Conservation (phyloP, 2,329 filamentous ascomycete genomes). For the Cercospora nicotianae region DNA sequence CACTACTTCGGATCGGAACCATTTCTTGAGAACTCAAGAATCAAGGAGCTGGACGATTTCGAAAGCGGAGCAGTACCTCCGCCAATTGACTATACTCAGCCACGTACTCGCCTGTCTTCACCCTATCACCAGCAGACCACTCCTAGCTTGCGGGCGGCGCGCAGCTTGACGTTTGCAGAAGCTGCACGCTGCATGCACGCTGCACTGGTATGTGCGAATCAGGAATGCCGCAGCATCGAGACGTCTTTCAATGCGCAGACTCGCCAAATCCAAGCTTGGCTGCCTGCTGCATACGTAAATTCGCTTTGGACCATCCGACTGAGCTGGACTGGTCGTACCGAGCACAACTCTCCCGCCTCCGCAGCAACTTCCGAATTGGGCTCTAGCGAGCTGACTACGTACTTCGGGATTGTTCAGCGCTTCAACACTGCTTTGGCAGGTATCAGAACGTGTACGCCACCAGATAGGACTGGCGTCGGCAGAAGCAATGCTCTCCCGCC, state of each 20-base stretch:
- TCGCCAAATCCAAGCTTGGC: slow-evolving; percentile 16
- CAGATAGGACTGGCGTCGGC: slow-evolving; percentile 2
- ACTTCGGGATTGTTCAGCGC: slow-evolving; percentile 13
- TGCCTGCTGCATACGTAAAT: slow-evolving; percentile 18
- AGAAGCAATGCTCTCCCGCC: background rate
- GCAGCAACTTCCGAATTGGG: background rate
- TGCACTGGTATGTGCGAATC: slow-evolving; percentile 21
- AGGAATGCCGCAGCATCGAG: slow-evolving; percentile 20
- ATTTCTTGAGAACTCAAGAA: slow-evolving; percentile 4
- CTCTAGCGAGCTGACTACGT: slow-evolving; percentile 4
- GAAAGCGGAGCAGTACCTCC: slow-evolving; percentile 6
- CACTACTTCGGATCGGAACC: slow-evolving; percentile 9
- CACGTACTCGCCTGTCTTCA: background rate
- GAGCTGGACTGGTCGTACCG: slow-evolving; percentile 20
- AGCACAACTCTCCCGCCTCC: background rate
- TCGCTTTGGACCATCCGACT: slow-evolving; percentile 21
- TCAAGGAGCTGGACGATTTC: slow-evolving; percentile 16
- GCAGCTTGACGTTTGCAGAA: slow-evolving; percentile 18
- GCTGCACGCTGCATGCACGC: slow-evolving; percentile 20
- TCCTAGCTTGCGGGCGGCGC: background rate
- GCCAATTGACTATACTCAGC: background rate
- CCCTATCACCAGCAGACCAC: background rate
- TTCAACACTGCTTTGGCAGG: slow-evolving; percentile 18
- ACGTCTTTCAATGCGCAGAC: slow-evolving; percentile 16
- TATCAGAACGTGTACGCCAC: slow-evolving; percentile 18